Conservation (phyloP, 2,329 filamentous ascomycete genomes). For the Diaporthe australafricana region DNA sequence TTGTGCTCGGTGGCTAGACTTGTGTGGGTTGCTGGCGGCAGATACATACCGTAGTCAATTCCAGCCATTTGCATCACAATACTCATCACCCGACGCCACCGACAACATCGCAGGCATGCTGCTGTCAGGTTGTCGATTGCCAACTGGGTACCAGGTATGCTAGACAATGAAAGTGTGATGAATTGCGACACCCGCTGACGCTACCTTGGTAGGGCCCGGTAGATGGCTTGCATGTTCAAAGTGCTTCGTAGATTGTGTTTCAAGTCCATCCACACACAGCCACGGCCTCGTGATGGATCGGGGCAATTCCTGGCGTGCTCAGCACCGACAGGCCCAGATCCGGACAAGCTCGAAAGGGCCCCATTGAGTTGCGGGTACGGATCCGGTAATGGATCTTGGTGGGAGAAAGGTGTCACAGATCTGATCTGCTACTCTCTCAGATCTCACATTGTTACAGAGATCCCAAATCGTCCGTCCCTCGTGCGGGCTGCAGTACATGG, state of each 20-base stretch:
- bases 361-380: neutral
- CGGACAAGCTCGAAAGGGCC: no score
- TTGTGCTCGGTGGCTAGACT: no score
- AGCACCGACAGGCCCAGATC: neutral
- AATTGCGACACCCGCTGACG: no score
- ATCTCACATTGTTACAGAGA: neutral
- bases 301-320: neutral
- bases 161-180: no score
- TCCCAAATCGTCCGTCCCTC: neutral
- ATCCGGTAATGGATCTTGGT: neutral
- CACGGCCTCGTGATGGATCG: neutral
- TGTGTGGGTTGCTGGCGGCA: no score
- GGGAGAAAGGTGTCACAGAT: neutral
- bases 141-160: no score
- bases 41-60: no score
- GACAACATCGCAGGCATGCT: neutral
- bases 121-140: neutral
- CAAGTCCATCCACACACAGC: neutral
- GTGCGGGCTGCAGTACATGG: neutral
- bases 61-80: no score
- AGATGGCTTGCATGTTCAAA: neutral
- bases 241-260: neutral
- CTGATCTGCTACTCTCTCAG: slow-evolving; percentile 13
- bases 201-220: neutral
- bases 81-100: no score